phyloP scores from a whole-genome alignment of 1,139 yeast genomes.

The Candida tropicalis region DNA sequence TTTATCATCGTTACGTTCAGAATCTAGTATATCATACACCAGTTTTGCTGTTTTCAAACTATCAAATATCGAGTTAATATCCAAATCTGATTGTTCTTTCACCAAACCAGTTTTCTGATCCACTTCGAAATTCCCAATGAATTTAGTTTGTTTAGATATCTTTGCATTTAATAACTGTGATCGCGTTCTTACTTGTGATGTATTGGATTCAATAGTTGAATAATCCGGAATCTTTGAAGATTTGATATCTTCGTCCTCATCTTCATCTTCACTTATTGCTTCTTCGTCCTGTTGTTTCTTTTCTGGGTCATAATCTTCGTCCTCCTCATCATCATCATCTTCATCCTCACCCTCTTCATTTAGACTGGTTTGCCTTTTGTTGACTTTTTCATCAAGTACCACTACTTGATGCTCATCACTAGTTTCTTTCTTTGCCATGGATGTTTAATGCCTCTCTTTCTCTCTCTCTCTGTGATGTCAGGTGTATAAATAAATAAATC shows the following conservation, averaged over 20 bases:
- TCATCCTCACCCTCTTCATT: conserved; percentile 14
- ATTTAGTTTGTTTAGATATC: conserved; percentile 12
- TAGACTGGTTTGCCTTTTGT: neutral
- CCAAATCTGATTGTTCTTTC: conserved; percentile 27
- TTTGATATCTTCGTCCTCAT: conserved; percentile 26
- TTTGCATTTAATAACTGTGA: conserved; percentile 31
- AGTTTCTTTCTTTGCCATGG: too few species aligned
- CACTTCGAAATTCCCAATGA: conserved; percentile 22
- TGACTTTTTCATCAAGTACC: too few species aligned
- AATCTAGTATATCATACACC: conserved; percentile 16
- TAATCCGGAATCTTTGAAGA: conserved; percentile 36
- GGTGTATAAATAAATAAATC: too few species aligned
- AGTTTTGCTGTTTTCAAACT: conserved; percentile 32
- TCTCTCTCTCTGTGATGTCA: too few species aligned
- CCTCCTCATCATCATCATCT: conserved; percentile 17
- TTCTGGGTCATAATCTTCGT: conserved; percentile 19
- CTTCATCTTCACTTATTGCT: conserved; percentile 22
- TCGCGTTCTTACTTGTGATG: conserved; percentile 42
- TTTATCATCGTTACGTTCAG: neutral
- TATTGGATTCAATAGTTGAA: conserved; percentile 34
- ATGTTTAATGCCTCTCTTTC: too few species aligned
- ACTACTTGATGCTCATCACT: too few species aligned
- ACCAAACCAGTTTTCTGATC: conserved; percentile 30
- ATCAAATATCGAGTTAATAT: conserved; percentile 39
- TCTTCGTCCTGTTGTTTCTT: conserved; percentile 15